Conservation (phyloP, 495 filamentous ascomycete genomes). For the Neurospora sp. region DNA sequence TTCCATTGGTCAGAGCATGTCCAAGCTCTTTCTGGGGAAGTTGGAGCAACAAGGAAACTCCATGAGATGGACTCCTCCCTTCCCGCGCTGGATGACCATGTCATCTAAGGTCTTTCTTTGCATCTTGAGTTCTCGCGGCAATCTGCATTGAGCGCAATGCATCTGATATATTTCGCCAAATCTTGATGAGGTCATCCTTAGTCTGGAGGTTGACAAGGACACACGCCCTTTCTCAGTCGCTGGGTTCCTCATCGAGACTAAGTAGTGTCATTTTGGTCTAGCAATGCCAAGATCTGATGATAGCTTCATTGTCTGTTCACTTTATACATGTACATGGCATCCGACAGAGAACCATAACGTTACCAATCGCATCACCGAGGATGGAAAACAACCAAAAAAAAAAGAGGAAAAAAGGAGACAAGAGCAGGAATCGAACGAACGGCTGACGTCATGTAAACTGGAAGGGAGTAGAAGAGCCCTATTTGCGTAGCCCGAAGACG, state of each 20-base stretch:
- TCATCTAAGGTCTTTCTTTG: not conserved
- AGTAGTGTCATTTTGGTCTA: not conserved
- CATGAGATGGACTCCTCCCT: not conserved
- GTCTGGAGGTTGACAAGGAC: not conserved
- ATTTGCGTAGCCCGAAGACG: not conserved
- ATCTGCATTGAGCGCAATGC: not conserved
- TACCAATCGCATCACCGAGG: not conserved
- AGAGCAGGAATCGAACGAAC: not conserved
- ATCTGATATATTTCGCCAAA: not conserved
- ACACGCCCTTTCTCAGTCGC: not conserved
- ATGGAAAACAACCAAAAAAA: not conserved
- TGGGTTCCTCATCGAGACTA: not conserved
- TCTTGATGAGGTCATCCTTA: not conserved
- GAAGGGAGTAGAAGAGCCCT: not conserved
- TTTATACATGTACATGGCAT: not conserved
- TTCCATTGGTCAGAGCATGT: not conserved
- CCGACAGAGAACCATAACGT: not conserved
- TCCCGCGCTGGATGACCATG: not conserved
- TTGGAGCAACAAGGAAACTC: not conserved
- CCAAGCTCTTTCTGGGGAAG: not conserved
- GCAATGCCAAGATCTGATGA: not conserved
- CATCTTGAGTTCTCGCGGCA: not conserved
- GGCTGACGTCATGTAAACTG: not conserved
- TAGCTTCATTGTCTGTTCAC: not conserved
- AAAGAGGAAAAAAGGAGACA: not conserved